Evolutionary conservation across 139 green algal genomes (phyloP).

Genomic region (Yamagishiella unicocca): DNA sequence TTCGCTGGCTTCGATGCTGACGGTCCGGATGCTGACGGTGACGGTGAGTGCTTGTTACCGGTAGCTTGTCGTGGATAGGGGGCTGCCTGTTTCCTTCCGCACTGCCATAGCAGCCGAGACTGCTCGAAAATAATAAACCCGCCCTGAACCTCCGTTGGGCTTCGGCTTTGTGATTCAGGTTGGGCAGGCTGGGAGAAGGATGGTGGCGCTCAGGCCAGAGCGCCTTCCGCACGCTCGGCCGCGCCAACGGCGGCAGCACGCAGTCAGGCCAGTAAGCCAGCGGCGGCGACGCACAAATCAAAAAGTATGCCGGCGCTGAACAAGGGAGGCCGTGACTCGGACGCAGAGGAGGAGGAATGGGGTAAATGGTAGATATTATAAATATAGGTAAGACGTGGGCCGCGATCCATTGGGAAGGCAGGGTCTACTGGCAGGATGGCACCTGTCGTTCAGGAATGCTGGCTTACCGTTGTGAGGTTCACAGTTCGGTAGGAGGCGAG

Average conservation of each 20-base stretch:
- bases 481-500: no score
- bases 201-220: background rate
- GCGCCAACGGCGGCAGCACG: background rate
- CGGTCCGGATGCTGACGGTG: background rate
- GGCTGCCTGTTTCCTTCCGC: background rate
- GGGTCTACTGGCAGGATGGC: no score
- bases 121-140: background rate
- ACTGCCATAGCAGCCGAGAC: background rate
- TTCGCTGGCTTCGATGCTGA: slow-evolving; percentile 46
- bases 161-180: background rate
- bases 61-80: background rate
- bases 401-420: no score
- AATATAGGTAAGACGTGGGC: no score
- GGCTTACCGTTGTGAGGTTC: no score
- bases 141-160: background rate
- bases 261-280: background rate
- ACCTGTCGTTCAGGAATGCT: no score
- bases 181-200: slow-evolving; percentile 21
- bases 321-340: background rate
- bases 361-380: slow-evolving; percentile 54
- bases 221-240: background rate
- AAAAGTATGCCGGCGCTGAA: slow-evolving; percentile 35
- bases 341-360: slow-evolving; percentile 44
- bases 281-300: slow-evolving; percentile 24
- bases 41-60: slow-evolving; percentile 26